Base-by-base conservation (phyloP, 352 stramenopile genomes). In the Globisporangium iwayamae region DNA sequence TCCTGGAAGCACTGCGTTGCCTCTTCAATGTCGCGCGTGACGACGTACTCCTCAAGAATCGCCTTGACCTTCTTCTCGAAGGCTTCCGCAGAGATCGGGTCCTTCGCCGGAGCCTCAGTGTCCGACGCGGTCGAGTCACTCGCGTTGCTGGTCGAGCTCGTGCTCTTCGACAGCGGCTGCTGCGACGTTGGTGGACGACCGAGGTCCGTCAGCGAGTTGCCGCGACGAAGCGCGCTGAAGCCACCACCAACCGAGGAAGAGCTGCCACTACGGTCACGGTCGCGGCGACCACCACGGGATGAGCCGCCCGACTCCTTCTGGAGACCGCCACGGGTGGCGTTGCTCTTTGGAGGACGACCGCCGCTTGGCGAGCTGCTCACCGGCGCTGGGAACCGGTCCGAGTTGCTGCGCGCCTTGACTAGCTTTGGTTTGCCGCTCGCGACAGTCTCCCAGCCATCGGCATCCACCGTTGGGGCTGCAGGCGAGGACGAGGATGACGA, bases 11-110 rank as follows among this genome's bases (percentile, higher is more conserved):
- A 86, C 8, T 69, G 39, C 18, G 72, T 71, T 3, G 78, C 86
- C 43, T 96, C 91, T n/a, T 96, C 85, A 25, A 92, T 55, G 66
- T 97, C 90, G 41, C 94, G 80, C 47, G 85, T 72, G 60, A 86
- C 81, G 62, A 96, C 94, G 63, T 85, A 97, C 66, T 96, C 83
- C 6, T 91, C 73, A 10, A 97, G 66, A 60, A 90, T 91, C 20
- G 89, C 75, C 68, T 91, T 93, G 36, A 84, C 70, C 70, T 97
- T 86, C 72, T 97, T 98, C 60, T 87, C 82, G 45, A 92, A 87
- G 3, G 62, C 78, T 3, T 84, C 81, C 4, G 79, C 70, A 0
- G 79, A 78, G 38, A 90, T 57, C n/a, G 60, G 0, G 20, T 47
- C 46, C 50, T 51, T 56, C 34, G 41, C 58, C 38, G 48, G 63